These are phyloP conservation scores for Mortierella sp. DNA, from an alignment of 371 early-diverging fungal genomes.

Conservation along the genomic window DNA sequence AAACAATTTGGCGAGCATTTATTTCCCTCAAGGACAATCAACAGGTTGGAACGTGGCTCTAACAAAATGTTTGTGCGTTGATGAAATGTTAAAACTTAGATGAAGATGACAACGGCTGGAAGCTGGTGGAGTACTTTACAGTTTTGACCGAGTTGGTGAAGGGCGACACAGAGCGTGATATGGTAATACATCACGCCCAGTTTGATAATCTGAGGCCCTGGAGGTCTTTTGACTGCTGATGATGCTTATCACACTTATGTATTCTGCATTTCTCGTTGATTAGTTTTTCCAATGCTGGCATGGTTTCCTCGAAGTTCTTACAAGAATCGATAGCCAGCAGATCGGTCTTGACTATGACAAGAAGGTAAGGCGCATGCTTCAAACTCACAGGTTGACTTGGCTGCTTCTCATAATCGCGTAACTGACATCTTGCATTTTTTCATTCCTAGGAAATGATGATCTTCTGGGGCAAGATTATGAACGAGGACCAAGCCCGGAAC, in stretches of 20 bases:
- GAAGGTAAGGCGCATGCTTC: slow-evolving; percentile 22
- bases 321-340: slow-evolving; percentile 37
- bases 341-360: slow-evolving; percentile 49
- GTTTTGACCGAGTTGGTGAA: slow-evolving; percentile 34
- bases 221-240: not conserved
- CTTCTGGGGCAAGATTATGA: slow-evolving; percentile 47
- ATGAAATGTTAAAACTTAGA: slow-evolving; percentile 16
- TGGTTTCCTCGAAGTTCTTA: slow-evolving; percentile 36
- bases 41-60: not conserved
- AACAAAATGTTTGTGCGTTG: not conserved
- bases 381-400: not conserved
- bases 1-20: not conserved
- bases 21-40: not conserved
- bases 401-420: not conserved
- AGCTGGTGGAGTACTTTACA: slow-evolving; percentile 52
- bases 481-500: slow-evolving; percentile 26
- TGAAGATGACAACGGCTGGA: slow-evolving; percentile 42
- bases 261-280: not conserved
- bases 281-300: slow-evolving; percentile 40
- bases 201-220: not conserved
- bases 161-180: slow-evolving; percentile 29
- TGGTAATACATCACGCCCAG: slow-evolving; percentile 11
- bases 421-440: not conserved
- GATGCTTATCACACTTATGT: not conserved
- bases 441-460: slow-evolving; percentile 50